Evolutionary conservation across 2,329 filamentous ascomycete species (phyloP), one percentile per base, ranked within the genome.

Genomic region (Fusarium virguliforme): DNA sequence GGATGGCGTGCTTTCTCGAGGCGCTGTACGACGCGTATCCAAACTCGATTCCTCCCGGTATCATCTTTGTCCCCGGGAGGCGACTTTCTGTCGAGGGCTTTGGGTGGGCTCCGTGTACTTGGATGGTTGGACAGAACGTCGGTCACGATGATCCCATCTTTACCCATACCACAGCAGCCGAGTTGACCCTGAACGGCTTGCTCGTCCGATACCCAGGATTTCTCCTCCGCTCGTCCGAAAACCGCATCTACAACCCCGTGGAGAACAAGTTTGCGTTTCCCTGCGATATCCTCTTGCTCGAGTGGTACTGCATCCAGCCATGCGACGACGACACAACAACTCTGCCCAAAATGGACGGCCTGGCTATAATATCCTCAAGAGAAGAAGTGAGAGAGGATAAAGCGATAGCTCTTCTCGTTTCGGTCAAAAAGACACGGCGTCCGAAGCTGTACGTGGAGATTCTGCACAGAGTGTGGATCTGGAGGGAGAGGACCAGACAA

Each of bases 101-200:
- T 30, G 56, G 22, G 3, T 60, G 56, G 56, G 56, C 56, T 13
- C 41, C 56, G 3, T 60, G 32, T 15, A 60, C 56, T 37, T 60
- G 41, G 41, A 60, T 60, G 56, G 41, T 60, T 15, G 41, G 41
- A 6, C 32, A 60, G 6, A 50, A 50, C 5, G 56, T 60, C 9
- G 32, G 13, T 12, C 40, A 37, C n/a, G 56, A 60, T n/a, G 41
- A 60, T 18, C 56, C 41, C 32, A 60, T 60, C 13, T 60, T 60
- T 22, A 60, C 6, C 30, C 56, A 60, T 10, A 10, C 41, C 15
- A 38, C 56, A 6, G 32, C 56, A 15, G 56, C 56, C 3, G 41
- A 53, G 12, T n/a, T 53, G 32, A 37, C 50, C 4, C 8, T 53
- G 18, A 53, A 53, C 3, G 32, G 32, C 3, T 5, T 53, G 32